Evolutionary conservation across 257 asterid species (phyloP).

Genomic region (Solanum virginianum): DNA sequence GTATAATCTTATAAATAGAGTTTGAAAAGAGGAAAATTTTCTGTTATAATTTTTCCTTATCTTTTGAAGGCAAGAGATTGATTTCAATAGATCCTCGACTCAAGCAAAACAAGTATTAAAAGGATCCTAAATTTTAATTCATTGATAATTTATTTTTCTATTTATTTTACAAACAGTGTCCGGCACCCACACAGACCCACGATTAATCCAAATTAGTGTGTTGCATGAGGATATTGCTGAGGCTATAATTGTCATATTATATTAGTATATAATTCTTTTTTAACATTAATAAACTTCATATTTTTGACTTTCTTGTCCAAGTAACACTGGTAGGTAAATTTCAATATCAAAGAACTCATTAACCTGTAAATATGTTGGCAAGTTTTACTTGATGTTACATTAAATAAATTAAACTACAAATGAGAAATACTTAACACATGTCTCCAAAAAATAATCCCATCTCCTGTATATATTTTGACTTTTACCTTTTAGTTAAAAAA

Average conservation of each 20-base stretch:
- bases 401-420: not conserved
- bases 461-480: not conserved
- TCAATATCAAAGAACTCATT: not conserved
- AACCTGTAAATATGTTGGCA: not conserved
- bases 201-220: too few relatives aligned
- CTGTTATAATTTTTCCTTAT: not conserved
- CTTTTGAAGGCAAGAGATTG: not conserved
- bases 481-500: not conserved
- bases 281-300: not conserved
- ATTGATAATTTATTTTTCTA: too few relatives aligned
- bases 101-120: not conserved
- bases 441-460: not conserved
- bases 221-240: too few relatives aligned
- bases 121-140: too few relatives aligned
- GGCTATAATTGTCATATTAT: not conserved
- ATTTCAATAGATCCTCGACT: fast-evolving
- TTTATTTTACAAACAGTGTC: too few relatives aligned
- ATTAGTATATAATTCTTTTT: too few relatives aligned
- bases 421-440: not conserved
- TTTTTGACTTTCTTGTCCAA: not conserved
- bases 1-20: too few relatives aligned
- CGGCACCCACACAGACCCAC: too few relatives aligned
- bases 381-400: not conserved
- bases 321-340: not conserved
- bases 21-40: too few relatives aligned